Evolutionary conservation across 1,284 basidiomycete species (phyloP).

Genomic region (Apiotrichum sp.): DNA sequence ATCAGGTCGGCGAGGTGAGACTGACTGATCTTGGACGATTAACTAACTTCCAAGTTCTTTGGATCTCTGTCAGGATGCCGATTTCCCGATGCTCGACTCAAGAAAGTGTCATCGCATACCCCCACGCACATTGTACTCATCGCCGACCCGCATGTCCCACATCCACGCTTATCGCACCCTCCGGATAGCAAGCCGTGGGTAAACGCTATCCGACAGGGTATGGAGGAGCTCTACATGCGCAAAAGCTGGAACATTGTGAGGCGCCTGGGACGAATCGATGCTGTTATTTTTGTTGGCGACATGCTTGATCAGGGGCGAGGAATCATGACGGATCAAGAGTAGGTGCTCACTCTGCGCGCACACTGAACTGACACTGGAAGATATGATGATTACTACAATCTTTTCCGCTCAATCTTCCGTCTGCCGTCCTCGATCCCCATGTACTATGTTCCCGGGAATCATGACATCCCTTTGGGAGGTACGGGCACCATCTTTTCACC

Average conservation of each 20-base stretch:
- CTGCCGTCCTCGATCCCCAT: constrained; percentile 45
- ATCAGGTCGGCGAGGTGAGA: constrained; percentile 41
- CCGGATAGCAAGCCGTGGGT: constrained; percentile 36
- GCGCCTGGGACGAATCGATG: constrained; percentile 57
- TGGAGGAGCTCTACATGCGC: constrained; percentile 63
- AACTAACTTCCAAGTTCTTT: constrained; percentile 36
- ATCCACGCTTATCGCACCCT: constrained; percentile 51
- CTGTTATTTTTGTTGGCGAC: constrained; percentile 73
- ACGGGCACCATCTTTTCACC: constrained; percentile 51
- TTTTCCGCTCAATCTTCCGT: constrained; percentile 61
- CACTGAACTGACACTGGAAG: constrained; percentile 41
- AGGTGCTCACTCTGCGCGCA: constrained; percentile 38
- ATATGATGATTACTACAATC: constrained; percentile 56
- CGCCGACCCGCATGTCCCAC: constrained; percentile 70
- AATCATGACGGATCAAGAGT: constrained; percentile 60
- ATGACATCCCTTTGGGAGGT: constrained; percentile 67
- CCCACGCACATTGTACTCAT: constrained; percentile 64
- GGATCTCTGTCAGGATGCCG: constrained; percentile 44
- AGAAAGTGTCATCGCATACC: constrained; percentile 3
- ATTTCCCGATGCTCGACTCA: constrained; percentile 41
- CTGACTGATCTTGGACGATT: too few relatives aligned
- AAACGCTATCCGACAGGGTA: constrained; percentile 51
- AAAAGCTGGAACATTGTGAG: constrained; percentile 66
- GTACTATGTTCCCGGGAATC: constrained; percentile 76
- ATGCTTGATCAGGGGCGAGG: constrained; percentile 66